Percentiles rank a stretch among this genome's conserved stretches.
phyloP scores from a whole-genome alignment of 192 early-diverging fungal species.

The Dissophora ornata region DNA sequence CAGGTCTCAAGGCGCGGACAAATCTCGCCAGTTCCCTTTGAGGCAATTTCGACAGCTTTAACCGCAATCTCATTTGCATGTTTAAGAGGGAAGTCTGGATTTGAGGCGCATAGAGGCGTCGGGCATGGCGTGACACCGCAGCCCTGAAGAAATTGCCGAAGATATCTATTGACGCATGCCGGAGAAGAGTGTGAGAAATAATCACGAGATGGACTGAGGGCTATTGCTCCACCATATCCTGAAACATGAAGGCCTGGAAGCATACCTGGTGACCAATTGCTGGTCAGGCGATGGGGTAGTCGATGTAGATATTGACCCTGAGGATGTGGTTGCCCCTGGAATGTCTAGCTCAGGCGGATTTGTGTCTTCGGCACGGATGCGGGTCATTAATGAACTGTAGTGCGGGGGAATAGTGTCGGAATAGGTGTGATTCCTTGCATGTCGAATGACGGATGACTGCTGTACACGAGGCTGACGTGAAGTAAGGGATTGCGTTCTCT shows the following conservation, averaged over 20 bases:
- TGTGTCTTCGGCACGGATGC: neutral
- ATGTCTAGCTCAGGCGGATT: neutral
- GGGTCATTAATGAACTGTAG: neutral
- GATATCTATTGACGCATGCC: constrained; percentile 22
- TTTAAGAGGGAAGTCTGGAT: constrained; percentile 26
- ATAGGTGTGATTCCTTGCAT: constrained; percentile 29
- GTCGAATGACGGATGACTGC: constrained; percentile 38
- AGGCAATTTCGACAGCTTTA: constrained; percentile 30
- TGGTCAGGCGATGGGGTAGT: constrained; percentile 7
- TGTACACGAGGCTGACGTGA: constrained; percentile 17
- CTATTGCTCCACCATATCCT: no score
- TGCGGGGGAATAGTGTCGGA: constrained; percentile 8
- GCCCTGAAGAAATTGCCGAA: constrained; percentile 47
- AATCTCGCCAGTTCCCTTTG: constrained; percentile 19
- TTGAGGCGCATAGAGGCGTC: constrained; percentile 37
- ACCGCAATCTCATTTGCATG: constrained; percentile 35
- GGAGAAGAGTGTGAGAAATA: no score
- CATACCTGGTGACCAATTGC: constrained; percentile 26
- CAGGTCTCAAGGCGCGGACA: constrained; percentile 29
- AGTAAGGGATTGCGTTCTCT: constrained; percentile 24
- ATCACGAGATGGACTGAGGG: neutral
- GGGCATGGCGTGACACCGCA: constrained; percentile 22
- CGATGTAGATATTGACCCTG: neutral
- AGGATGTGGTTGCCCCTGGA: neutral
- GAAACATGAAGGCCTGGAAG: no score